Evolutionary conservation across 352 stramenopile genomes (phyloP).

Genomic region (Lagenidium giganteum): DNA sequence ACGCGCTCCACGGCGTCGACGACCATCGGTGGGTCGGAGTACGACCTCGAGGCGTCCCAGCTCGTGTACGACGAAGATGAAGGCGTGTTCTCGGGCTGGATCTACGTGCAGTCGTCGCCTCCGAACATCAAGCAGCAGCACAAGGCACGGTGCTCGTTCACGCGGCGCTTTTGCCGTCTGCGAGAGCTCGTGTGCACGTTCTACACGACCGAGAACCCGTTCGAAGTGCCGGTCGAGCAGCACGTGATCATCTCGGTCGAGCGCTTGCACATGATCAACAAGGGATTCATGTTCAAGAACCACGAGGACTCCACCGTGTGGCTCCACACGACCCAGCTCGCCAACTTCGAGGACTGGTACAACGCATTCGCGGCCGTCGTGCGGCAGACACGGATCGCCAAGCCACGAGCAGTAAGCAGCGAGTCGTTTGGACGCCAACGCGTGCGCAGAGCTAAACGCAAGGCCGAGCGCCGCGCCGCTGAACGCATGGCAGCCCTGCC

Average conservation of each 20-base stretch:
- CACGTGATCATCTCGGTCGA: conserved; percentile 35
- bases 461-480: too few species aligned
- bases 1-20: too few species aligned
- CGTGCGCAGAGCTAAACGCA: too few species aligned
- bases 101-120: too few species aligned
- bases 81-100: conserved; percentile 29
- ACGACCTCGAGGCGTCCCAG: conserved; percentile 9
- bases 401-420: conserved; percentile 13
- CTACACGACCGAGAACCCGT: conserved; percentile 20
- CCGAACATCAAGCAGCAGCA: too few species aligned
- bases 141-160: too few species aligned
- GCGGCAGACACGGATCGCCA: conserved; percentile 28
- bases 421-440: too few species aligned
- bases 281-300: conserved; percentile 31
- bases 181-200: conserved; percentile 35
- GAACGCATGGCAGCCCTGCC: too few species aligned
- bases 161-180: conserved; percentile 28
- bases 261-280: conserved; percentile 32
- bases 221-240: conserved; percentile 9
- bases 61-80: conserved; percentile 18
- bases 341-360: conserved; percentile 41
- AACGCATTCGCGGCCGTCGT: conserved; percentile 29
- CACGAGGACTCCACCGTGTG: conserved; percentile 29
- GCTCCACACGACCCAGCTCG: conserved; percentile 27
- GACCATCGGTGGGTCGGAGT: too few species aligned